Percentiles rank a stretch among this genome's conserved stretches.
Conservation (phyloP, 371 early-diverging fungal genomes). For the Basidiobolus meristosporus region DNA sequence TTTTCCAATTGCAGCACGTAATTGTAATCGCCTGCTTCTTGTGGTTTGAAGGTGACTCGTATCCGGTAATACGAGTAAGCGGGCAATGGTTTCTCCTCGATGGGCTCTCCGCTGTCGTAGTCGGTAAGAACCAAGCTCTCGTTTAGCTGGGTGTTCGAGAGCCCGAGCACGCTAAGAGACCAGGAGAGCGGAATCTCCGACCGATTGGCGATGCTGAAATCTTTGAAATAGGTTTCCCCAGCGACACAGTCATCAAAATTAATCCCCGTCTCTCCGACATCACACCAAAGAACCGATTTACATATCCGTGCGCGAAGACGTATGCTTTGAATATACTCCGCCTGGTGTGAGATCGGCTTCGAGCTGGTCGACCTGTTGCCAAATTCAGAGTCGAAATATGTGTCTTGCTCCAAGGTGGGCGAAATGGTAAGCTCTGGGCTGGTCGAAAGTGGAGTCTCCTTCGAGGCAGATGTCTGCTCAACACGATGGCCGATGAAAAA, state of each 20-base stretch:
- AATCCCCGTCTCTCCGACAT: conserved; percentile 75
- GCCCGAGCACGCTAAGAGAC: conserved; percentile 53
- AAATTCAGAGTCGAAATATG: neutral
- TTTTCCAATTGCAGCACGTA: conserved; percentile 83
- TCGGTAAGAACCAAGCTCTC: conserved; percentile 53
- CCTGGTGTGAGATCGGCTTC: conserved; percentile 5
- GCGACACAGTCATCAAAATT: conserved; percentile 85
- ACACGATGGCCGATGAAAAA: conserved; percentile 4
- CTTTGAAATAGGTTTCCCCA: conserved; percentile 71
- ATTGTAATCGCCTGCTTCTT: conserved; percentile 70
- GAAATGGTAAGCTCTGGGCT: neutral
- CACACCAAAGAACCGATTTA: conserved; percentile 72
- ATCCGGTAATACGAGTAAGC: conserved; percentile 54
- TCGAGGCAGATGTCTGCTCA: neutral
- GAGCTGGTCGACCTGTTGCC: neutral
- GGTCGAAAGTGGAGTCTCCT: conserved; percentile 1
- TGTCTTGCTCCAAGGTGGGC: conserved; percentile 2
- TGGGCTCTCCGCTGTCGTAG: conserved; percentile 40
- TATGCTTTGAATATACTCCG: conserved; percentile 45
- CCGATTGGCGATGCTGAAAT: conserved; percentile 76
- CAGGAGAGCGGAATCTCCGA: conserved; percentile 84
- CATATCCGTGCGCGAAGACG: conserved; percentile 74
- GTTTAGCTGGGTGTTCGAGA: conserved; percentile 21
- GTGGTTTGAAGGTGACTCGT: conserved; percentile 70
- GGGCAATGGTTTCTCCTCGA: conserved; percentile 33